Evolutionary conservation across 2,329 filamentous ascomycete species (phyloP), one percentile per base, ranked within the genome.

Genomic region (Pseudocercospora macadamiae): DNA sequence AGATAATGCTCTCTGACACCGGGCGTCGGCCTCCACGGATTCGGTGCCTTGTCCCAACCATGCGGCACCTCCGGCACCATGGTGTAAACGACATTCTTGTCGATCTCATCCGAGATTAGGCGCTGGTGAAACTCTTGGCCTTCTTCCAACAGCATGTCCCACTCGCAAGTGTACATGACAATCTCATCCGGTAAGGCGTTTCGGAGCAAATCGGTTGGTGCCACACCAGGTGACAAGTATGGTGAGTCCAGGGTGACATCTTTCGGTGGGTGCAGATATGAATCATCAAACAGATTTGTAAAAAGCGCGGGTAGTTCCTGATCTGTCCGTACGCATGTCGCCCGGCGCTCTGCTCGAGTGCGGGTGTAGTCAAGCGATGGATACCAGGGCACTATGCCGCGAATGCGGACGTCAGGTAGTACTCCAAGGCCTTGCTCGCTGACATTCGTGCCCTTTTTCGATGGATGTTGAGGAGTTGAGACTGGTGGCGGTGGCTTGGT

Each of bases 1-100:
- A 75, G 65, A 66, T 87, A 87, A 59, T 85, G 74, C 54, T 79
- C 75, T 64, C 81, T 74, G n/a, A 82, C 79, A 21, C 80, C 79
- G 1, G 76, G 75, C 2, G 80, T 80, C 30, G 80, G 80, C 55
- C 77, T 79, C 21, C 84, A 70, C 3, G 84, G 85, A 66, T 86
- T 87, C 0, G 86, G 85, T 25, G 82, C 82, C 73, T 89, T 89
- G 66, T 89, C 86, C 81, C 86, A 89, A 0, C 81, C 86, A 68
- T 89, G 86, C 25, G 81, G 79, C 19, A 86, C 85, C 2, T 79
- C 83, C 3, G 78, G 74, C 2, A 89, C 79, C 73, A 86, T 82
- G 23, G 80, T 80, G 65, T 86, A 87, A 52, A 77, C 75, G 1
- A 89, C 82, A 6, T 78, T 78, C 73, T 87, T 88, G 21, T 76